A percentile compares a stretch with the other conserved stretches of the same genome.
These are phyloP conservation scores for Cladosporium sp. DNA, from an alignment of 2,329 filamentous ascomycete genomes.

Conservation along the genomic window DNA sequence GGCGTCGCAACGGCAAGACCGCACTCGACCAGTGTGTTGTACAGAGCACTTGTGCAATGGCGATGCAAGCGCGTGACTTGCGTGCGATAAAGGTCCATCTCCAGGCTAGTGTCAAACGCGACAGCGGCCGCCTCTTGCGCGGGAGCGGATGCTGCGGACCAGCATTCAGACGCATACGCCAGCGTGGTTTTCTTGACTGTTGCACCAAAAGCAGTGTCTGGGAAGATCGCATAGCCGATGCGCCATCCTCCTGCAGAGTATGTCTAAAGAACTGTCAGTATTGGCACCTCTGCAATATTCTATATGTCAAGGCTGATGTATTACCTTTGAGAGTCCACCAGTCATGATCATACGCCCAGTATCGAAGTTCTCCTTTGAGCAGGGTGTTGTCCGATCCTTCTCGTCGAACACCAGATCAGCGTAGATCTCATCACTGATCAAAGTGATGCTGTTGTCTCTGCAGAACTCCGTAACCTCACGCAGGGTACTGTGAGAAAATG, in stretches of 20 bases:
- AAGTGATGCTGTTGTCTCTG: not conserved
- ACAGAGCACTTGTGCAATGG: not conserved
- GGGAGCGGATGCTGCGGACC: not conserved
- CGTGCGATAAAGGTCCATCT: not conserved
- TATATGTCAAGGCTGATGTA: not conserved
- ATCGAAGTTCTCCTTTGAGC: not conserved
- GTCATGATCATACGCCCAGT: not conserved
- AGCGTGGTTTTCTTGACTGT: not conserved
- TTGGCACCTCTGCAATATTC: no score
- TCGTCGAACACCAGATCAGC: not conserved
- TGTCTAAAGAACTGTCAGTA: not conserved
- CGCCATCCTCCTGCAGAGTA: conserved; percentile 1
- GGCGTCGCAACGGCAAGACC: not conserved
- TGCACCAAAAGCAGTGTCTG: not conserved
- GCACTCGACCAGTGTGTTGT: not conserved
- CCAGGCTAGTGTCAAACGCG: not conserved
- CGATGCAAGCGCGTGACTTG: not conserved
- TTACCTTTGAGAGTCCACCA: conserved; percentile 1
- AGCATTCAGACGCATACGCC: not conserved
- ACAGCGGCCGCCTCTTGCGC: not conserved
- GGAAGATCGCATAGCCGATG: not conserved
- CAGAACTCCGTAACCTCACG: not conserved
- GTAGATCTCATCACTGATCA: conserved; percentile 4
- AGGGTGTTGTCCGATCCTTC: not conserved
- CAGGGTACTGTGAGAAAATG: not conserved